phyloP scores from a whole-genome alignment of 805 yeast genomes.

The Barnettozyma botsteinii region DNA sequence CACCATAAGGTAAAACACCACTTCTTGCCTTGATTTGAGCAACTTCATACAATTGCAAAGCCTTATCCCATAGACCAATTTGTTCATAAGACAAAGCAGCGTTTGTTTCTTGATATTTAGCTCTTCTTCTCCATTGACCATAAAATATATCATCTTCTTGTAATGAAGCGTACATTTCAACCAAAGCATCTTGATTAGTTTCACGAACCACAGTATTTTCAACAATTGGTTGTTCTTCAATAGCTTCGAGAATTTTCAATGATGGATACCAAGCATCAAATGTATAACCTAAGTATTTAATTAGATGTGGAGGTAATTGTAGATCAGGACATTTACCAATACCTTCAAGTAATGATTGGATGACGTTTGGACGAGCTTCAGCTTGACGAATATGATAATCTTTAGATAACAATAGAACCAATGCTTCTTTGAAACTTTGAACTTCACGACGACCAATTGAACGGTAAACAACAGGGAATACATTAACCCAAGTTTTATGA shows the following conservation, averaged over 20 bases:
- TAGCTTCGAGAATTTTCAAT: conserved; percentile 73
- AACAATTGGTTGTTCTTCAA: conserved; percentile 49
- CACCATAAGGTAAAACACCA: conserved; percentile 92
- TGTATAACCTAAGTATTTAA: conserved; percentile 80
- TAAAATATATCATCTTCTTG: conserved; percentile 97
- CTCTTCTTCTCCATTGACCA: conserved; percentile 95
- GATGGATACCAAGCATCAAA: conserved; percentile 92
- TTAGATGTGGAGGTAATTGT: conserved; percentile 89
- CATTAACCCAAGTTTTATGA: conserved; percentile 73
- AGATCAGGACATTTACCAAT: conserved; percentile 65
- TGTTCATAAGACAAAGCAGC: conserved; percentile 93
- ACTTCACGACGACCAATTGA: conserved; percentile 75
- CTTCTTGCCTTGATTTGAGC: conserved; percentile 96
- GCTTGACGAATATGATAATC: conserved; percentile 92
- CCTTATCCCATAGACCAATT: conserved; percentile 90
- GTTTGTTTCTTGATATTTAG: conserved; percentile 89
- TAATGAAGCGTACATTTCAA: conserved; percentile 80
- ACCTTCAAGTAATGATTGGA: conserved; percentile 79
- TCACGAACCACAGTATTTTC: conserved; percentile 76
- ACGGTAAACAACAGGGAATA: conserved; percentile 76
- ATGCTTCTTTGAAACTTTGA: conserved; percentile 74
- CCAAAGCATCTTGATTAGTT: conserved; percentile 82
- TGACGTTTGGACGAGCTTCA: conserved; percentile 79
- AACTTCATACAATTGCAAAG: conserved; percentile 87
- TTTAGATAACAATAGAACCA: conserved; percentile 74